Evolutionary conservation across 495 filamentous ascomycete genomes (phyloP), one percentile per base, ranked within the genome.

Genomic region (Chaetomium tenue): DNA sequence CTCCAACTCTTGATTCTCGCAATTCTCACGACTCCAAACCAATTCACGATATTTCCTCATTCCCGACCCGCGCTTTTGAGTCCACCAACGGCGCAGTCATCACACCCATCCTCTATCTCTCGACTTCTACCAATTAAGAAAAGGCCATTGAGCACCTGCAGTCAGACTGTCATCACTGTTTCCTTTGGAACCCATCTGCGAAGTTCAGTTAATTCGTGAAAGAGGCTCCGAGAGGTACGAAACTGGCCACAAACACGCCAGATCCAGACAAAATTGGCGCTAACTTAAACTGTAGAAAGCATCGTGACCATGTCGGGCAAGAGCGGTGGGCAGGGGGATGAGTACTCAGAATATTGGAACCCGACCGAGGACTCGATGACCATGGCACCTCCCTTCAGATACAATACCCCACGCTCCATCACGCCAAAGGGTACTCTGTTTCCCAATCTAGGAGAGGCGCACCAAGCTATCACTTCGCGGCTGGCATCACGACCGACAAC

Each of bases 401-500:
- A 54, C 16, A 28, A 47, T 9, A 30, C 51, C 37, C 46, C 37
- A 12, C 30, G 66, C 20, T 65, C 63, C 2, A 63, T 68, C 56
- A 72, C 66, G 13, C 66, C 68, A 9, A 72, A 66, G 46, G 63
- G 63, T 26, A 20, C 61, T 22, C 33, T 64, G 26, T 72, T 72
- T 55, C 61, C 64, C 48, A 72, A 67, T 50, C 64, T 72, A 8
- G 71, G 57, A 6, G 68, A 71, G 16, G 71, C 71, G 3, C 69
- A 71, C 42, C 59, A 67, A 52, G 68, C 72, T 39, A 75, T 75
- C 60, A 75, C 63, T 3, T 65, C 65, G 26, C 65, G 55, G 25
- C 15, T 57, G 42, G 64, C 55, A 13, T 58, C 58, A 42, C 66
- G 60, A 8, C 52, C 64, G 23, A 39, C 64, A n/a, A 39, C 62